Evolutionary conservation across 345 rosid species (phyloP).

Genomic region (Hibiscus mutabilis): DNA sequence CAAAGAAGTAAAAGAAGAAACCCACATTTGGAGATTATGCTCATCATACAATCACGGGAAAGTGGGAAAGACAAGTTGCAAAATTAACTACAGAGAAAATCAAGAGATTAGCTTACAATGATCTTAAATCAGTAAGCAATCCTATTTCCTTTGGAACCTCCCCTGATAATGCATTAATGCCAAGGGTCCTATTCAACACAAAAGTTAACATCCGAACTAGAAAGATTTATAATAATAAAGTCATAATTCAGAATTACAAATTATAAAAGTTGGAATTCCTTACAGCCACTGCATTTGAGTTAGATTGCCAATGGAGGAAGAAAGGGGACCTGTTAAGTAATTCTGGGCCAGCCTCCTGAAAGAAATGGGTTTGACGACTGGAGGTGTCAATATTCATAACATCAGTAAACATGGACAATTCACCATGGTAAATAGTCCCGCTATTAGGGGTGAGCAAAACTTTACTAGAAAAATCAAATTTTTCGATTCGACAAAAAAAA

Average conservation of each 20-base stretch:
- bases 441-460: no score
- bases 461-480: no score
- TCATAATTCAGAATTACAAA: not conserved
- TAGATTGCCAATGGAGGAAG: constrained; percentile 41
- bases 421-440: no score
- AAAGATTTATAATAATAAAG: not conserved
- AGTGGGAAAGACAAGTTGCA: not conserved
- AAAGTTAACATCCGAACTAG: not conserved
- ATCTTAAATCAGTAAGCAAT: no score
- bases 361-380: no score
- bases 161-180: constrained; percentile 51
- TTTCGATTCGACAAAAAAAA: no score
- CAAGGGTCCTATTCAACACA: constrained; percentile 34
- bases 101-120: constrained; percentile 40
- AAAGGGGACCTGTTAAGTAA: no score
- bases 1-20: not conserved
- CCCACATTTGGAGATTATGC: not conserved
- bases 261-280: constrained; percentile 5
- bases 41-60: not conserved
- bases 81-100: not conserved
- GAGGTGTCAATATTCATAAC: no score
- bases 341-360: no score
- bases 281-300: constrained; percentile 60
- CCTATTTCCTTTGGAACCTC: constrained; percentile 68
- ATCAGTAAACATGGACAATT: no score